Percentiles rank a stretch among this genome's conserved stretches.
Evolutionary conservation across 768 basidiomycete species (phyloP).

Genomic region (Mrakia blollopis): DNA sequence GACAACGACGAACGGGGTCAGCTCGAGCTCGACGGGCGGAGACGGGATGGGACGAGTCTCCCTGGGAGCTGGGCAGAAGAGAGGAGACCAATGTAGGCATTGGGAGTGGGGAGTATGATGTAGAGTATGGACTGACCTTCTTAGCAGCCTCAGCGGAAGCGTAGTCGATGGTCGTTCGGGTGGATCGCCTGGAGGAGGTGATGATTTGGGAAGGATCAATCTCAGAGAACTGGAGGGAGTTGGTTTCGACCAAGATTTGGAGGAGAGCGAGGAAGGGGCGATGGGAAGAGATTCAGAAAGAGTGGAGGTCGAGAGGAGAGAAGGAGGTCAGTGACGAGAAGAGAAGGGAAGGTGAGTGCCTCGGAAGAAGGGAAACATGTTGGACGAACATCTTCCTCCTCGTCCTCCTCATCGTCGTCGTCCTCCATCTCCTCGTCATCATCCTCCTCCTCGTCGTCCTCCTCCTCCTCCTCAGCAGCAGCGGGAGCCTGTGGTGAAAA

Average conservation of each 20-base stretch:
- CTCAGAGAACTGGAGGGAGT: conserved; percentile 23
- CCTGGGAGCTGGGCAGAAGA: no score
- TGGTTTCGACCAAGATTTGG: no score
- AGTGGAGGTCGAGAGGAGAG: not conserved
- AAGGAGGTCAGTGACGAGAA: not conserved
- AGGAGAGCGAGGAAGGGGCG: not conserved
- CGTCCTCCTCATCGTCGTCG: not conserved
- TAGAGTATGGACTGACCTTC: conserved; percentile 3
- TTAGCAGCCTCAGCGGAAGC: conserved; percentile 25
- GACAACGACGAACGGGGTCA: not conserved
- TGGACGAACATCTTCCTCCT: conserved; percentile 16
- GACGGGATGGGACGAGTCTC: no score
- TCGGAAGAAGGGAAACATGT: no score
- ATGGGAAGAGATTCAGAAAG: not conserved
- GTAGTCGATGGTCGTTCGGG: conserved; percentile 28
- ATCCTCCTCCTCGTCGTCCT: conserved; percentile 22
- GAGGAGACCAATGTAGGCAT: not conserved
- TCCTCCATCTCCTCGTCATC: not conserved
- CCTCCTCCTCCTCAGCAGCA: conserved; percentile 13
- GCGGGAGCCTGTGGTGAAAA: not conserved
- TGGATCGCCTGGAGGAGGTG: conserved; percentile 26
- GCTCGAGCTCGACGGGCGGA: not conserved
- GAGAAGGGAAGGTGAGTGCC: not conserved
- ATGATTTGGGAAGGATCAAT: conserved; percentile 30
- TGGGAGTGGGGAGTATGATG: no score